Evolutionary conservation across 257 asterid genomes (phyloP).

Genomic region (Ligustrum vulgare): DNA sequence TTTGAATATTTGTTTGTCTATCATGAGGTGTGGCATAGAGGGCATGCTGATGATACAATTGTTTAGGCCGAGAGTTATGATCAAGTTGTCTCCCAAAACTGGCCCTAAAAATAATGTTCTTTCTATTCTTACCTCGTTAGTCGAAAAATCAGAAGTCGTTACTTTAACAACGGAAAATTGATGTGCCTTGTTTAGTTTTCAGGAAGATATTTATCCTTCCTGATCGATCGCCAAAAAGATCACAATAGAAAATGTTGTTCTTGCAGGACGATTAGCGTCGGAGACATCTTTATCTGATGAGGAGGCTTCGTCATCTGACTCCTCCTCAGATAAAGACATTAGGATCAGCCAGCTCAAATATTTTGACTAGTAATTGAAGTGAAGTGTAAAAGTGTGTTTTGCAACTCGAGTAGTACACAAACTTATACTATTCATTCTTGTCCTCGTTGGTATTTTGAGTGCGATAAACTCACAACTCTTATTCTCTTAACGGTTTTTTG

Average conservation of each 20-base stretch:
- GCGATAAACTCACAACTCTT: too few species aligned
- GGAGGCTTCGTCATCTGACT: too few species aligned
- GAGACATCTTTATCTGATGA: too few species aligned
- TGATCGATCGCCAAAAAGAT: too few species aligned
- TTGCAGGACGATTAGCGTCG: too few species aligned
- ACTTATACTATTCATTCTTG: too few species aligned
- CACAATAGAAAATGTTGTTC: too few species aligned
- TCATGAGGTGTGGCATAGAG: slow-evolving; percentile 1
- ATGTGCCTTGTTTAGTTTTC: not conserved
- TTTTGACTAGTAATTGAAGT: not conserved
- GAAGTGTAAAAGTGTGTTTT: not conserved
- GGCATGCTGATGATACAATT: slow-evolving; percentile 11
- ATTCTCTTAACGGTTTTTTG: too few species aligned
- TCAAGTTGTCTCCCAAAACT: slow-evolving; percentile 17
- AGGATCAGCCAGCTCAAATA: too few species aligned
- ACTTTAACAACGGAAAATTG: not conserved
- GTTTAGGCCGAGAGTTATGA: slow-evolving; percentile 9
- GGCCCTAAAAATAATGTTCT: slow-evolving; percentile 26
- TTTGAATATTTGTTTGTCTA: not conserved
- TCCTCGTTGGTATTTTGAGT: too few species aligned
- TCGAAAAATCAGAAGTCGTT: not conserved
- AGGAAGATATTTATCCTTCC: too few species aligned
- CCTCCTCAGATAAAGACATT: too few species aligned
- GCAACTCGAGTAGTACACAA: not conserved
- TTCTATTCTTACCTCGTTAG: not conserved